Evolutionary conservation across 495 filamentous ascomycete genomes (phyloP).

Genomic region (Xylaria sp.): DNA sequence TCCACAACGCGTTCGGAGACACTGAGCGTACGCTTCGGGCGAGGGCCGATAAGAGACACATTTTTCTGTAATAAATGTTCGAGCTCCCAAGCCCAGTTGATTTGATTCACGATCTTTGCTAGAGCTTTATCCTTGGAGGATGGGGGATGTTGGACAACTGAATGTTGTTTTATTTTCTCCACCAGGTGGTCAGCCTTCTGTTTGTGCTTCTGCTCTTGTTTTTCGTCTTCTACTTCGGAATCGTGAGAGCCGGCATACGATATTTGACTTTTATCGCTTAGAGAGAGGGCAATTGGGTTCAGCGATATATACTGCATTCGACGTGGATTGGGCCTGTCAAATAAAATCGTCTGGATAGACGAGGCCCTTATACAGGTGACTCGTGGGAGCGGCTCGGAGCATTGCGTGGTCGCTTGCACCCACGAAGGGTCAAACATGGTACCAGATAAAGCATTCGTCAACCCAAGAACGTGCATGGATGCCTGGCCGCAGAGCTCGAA

Average conservation of each 20-base stretch:
- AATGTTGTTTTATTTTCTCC: conserved; percentile 90
- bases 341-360: conserved; percentile 87
- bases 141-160: conserved; percentile 74
- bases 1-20: conserved; percentile 96
- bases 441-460: conserved; percentile 66
- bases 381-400: conserved; percentile 65
- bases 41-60: conserved; percentile 77
- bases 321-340: conserved; percentile 81
- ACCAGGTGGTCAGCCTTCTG: conserved; percentile 67
- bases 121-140: conserved; percentile 85
- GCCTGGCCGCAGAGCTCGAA: conserved; percentile 83
- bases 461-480: conserved; percentile 84
- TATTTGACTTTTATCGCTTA: conserved; percentile 74
- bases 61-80: conserved; percentile 86
- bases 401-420: conserved; percentile 70
- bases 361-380: conserved; percentile 73
- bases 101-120: conserved; percentile 85
- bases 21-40: conserved; percentile 83
- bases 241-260: conserved; percentile 48
- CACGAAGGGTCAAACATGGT: conserved; percentile 69
- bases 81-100: conserved; percentile 95
- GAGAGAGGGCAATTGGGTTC: conserved; percentile 82
- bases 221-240: conserved; percentile 68
- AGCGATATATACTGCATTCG: conserved; percentile 98
- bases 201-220: conserved; percentile 60